Conservation (phyloP, 2,329 filamentous ascomycete species). For the Elsinoe arachidis region DNA sequence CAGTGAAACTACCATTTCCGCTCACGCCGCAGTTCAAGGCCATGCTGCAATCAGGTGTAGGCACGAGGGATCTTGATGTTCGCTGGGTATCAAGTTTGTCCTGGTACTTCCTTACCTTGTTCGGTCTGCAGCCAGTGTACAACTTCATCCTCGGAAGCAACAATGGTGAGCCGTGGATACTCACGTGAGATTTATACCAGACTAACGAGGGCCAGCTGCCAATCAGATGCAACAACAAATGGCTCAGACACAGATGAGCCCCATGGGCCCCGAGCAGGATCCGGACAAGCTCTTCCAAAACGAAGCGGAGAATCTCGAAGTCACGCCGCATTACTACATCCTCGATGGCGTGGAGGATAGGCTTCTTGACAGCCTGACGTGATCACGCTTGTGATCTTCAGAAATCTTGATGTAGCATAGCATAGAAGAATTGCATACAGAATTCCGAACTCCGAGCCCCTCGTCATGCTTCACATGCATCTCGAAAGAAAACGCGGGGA, state of each 20-base stretch:
- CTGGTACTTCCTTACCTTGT: slow-evolving; percentile 98
- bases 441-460: background rate
- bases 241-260: slow-evolving; percentile 56
- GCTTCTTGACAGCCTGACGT: slow-evolving; percentile 48
- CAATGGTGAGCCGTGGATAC: slow-evolving; percentile 58
- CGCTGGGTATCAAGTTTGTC: slow-evolving; percentile 98
- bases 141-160: slow-evolving; percentile 94
- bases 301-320: slow-evolving; percentile 91
- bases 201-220: slow-evolving; percentile 53
- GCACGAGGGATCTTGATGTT: slow-evolving; percentile 91
- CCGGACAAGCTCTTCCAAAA: slow-evolving; percentile 89
- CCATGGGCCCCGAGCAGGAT: slow-evolving; percentile 88
- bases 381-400: background rate
- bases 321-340: slow-evolving; percentile 88
- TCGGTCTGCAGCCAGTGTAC: slow-evolving; percentile 93
- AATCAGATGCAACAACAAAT: slow-evolving; percentile 84
- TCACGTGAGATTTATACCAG: background rate
- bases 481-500: slow-evolving; percentile 12
- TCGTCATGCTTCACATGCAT: background rate
- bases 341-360: slow-evolving; percentile 81
- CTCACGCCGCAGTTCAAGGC: slow-evolving; percentile 98
- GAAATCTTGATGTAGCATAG: background rate
- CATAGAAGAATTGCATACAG: slow-evolving; percentile 2
- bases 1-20: slow-evolving; percentile 94
- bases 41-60: slow-evolving; percentile 95